Percentiles rank a stretch among this genome's conserved stretches.
Conservation (phyloP, 768 basidiomycete species). For the Mycena venus region DNA sequence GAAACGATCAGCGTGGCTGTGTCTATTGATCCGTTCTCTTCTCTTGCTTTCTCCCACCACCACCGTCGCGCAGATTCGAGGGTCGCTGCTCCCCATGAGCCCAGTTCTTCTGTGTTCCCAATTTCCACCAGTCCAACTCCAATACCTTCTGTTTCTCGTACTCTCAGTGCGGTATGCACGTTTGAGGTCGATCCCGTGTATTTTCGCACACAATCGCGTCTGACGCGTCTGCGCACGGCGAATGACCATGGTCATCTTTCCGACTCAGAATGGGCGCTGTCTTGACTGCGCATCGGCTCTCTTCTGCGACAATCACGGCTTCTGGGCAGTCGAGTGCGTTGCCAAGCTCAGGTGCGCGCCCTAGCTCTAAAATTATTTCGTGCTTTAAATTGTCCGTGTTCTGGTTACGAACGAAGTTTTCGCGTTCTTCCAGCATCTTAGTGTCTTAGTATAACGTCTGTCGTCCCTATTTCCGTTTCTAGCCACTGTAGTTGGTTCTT, state of each 20-base stretch:
- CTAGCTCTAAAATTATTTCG: background rate
- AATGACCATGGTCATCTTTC: background rate
- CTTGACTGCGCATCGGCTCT: background rate
- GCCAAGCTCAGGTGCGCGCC: background rate
- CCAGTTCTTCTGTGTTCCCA: background rate
- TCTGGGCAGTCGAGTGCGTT: background rate
- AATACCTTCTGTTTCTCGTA: background rate
- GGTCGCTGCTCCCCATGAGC: background rate
- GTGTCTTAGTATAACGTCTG: background rate
- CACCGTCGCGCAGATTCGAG: too few relatives aligned
- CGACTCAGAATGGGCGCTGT: background rate
- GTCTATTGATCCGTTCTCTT: background rate
- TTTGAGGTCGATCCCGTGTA: too few relatives aligned
- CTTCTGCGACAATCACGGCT: background rate
- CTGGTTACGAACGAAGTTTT: too few relatives aligned
- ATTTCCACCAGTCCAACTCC: background rate
- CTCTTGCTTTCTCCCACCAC: background rate
- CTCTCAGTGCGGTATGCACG: background rate
- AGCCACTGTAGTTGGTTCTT: background rate
- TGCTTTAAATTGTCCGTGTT: background rate
- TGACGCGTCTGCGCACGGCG: too few relatives aligned
- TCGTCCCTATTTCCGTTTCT: background rate
- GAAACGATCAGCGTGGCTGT: background rate
- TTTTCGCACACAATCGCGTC: too few relatives aligned
- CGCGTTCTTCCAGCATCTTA: background rate